phyloP scores from a whole-genome alignment of 2,329 filamentous ascomycete species.

The Dactylellina parvicollis region DNA sequence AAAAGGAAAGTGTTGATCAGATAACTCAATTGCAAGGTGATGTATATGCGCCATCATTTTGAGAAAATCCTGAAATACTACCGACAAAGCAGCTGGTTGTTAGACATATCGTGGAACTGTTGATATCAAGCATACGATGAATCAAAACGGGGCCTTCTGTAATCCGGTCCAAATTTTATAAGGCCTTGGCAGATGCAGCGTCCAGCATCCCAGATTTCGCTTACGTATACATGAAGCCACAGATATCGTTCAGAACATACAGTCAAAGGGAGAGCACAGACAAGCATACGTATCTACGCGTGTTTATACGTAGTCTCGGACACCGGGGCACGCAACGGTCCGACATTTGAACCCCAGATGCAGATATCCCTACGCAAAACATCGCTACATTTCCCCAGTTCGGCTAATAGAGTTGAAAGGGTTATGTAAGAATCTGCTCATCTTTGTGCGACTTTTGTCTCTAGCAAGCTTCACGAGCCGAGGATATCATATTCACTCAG shows the following conservation, averaged over 20 bases:
- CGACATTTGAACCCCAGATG: background rate
- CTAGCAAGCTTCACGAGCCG: background rate
- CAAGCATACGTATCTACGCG: background rate
- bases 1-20: too few relatives aligned
- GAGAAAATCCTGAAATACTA: too few relatives aligned
- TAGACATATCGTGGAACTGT: too few relatives aligned
- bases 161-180: too few relatives aligned
- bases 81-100: too few relatives aligned
- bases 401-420: background rate
- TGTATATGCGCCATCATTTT: too few relatives aligned
- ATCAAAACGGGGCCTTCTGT: too few relatives aligned
- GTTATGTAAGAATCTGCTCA: conserved; percentile 14
- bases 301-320: background rate
- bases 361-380: background rate
- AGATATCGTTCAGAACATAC: background rate
- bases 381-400: background rate
- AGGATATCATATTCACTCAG: background rate
- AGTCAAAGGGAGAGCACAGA: background rate
- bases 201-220: background rate
- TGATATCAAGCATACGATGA: too few relatives aligned
- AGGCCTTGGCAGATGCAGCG: background rate
- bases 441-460: background rate
- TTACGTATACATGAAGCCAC: background rate
- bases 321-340: background rate
- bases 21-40: too few relatives aligned